Percentiles rank a stretch among this genome's conserved stretches.
Evolutionary conservation across 768 basidiomycete species (phyloP).

Genomic region (Lentinula raphanica): DNA sequence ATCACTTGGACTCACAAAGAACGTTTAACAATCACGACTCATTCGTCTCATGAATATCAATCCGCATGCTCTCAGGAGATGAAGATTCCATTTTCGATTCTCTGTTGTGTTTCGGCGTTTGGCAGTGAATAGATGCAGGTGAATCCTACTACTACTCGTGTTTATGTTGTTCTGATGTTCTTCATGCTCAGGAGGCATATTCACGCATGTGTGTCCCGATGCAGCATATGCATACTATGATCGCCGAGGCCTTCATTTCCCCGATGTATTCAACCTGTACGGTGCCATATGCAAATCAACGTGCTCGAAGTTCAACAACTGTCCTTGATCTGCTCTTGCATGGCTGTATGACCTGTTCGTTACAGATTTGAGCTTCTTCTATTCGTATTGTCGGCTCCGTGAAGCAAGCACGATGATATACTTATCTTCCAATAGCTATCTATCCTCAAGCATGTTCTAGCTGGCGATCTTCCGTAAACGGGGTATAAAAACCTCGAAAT

Average conservation of each 20-base stretch:
- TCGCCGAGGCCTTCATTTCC: background rate
- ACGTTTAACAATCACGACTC: background rate
- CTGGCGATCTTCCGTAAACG: background rate
- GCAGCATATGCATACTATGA: background rate
- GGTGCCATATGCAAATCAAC: background rate
- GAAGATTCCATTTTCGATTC: background rate
- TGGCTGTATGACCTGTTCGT: background rate
- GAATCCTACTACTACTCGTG: background rate
- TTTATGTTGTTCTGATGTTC: background rate
- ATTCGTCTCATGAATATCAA: background rate
- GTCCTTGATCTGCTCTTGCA: background rate
- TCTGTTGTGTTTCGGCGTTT: background rate
- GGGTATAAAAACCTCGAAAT: background rate
- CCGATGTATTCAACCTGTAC: background rate
- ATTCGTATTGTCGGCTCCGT: background rate
- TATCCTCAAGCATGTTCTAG: background rate
- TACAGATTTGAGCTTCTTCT: background rate
- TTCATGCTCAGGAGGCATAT: background rate
- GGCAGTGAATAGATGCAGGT: background rate
- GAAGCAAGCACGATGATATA: background rate
- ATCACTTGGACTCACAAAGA: background rate
- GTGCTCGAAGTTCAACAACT: background rate
- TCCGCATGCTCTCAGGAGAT: background rate
- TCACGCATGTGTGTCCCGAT: background rate
- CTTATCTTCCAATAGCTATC: background rate